Percentiles rank a stretch among this genome's conserved stretches.
phyloP scores from a whole-genome alignment of 139 green algal genomes.

The Micractinium sp. region DNA sequence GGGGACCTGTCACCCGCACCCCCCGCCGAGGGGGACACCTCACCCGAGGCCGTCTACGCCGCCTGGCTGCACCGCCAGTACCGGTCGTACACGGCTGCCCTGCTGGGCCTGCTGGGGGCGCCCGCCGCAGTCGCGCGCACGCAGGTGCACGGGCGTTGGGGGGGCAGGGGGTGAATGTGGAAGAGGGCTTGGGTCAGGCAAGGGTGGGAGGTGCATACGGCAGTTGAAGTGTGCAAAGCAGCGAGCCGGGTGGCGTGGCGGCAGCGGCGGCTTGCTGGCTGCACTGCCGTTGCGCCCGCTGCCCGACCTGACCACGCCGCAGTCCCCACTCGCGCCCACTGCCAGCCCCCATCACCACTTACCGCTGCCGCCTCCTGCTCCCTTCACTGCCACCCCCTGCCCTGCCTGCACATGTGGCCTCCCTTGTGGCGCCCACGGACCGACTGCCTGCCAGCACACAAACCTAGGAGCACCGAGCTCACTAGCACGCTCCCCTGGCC shows the following conservation, averaged over 20 bases:
- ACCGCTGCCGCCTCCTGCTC: too few species aligned
- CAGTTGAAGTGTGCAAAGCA: neutral
- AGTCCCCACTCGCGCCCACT: too few species aligned
- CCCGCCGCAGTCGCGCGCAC: neutral
- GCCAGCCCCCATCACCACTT: too few species aligned
- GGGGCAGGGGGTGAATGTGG: neutral
- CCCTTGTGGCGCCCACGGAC: too few species aligned
- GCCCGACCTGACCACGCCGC: too few species aligned
- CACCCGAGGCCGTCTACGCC: slow-evolving; percentile 1
- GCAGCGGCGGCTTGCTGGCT: neutral
- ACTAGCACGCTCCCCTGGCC: too few species aligned
- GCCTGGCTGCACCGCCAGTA: slow-evolving; percentile 45
- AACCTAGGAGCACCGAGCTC: too few species aligned
- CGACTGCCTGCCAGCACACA: neutral
- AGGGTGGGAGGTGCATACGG: too few species aligned
- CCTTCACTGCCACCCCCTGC: too few species aligned
- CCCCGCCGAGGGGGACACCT: neutral
- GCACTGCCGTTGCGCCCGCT: neutral
- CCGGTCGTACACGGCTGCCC: neutral
- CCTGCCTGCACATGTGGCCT: too few species aligned
- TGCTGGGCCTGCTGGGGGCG: slow-evolving; percentile 22
- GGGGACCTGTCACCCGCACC: slow-evolving; percentile 19
- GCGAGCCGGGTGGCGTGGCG: too few species aligned
- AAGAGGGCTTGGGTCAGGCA: too few species aligned
- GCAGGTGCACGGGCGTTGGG: neutral